Base-by-base conservation (phyloP, 1,284 basidiomycete genomes). In the Lentinula novae-zelandiae region DNA sequence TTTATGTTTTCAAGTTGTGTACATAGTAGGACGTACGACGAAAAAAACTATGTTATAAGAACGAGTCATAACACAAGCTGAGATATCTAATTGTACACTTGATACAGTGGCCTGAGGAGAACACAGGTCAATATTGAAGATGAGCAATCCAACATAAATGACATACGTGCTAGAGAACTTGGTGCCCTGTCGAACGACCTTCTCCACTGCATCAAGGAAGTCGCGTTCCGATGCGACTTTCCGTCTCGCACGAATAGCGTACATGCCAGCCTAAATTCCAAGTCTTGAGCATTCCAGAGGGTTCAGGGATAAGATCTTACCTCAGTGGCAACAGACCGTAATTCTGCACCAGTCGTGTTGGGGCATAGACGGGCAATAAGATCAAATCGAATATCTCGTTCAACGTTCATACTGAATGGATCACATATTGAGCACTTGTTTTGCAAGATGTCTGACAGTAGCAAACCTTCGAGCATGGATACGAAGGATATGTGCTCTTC, bases 221-320 rank as follows among this genome's bases (percentile, higher is more conserved):
- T 99, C 97, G 61, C 95, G 88, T 73, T 99, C 97, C 4, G 94
- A 96, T 0, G 96, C 95, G 6, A 99, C 95, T 77, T 99, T 98
- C 75, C 97, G 84, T 68, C 97, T 82, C 60, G 95, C 93, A 63
- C 97, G 90, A 69, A 99, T 99, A 0, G 97, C 96, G 77, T 98
- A 99, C 97, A 99, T 99, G 48, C 97, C 97, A 39, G 97, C 97
- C 87, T 92, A 51, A 44, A 58, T 33, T 48, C 52, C 13, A n/a
- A n/a, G 27, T n/a, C 31, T 62, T n/a, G 51, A 53, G 33, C 49
- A 58, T 42, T 34, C 22, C 20, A 46, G 17, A 27, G 39, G 56
- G 33, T 20, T 8, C 4, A 53, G 53, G 20, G 36, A 59, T 53
- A 54, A 2, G 17, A 3, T 72, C 78, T 49, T 69, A 90, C 90